Percentiles rank a stretch among this genome's conserved stretches.
These are phyloP conservation scores for Vaccinium vitisidaea DNA, from an alignment of 148 eudicot species.

Conservation along the genomic window DNA sequence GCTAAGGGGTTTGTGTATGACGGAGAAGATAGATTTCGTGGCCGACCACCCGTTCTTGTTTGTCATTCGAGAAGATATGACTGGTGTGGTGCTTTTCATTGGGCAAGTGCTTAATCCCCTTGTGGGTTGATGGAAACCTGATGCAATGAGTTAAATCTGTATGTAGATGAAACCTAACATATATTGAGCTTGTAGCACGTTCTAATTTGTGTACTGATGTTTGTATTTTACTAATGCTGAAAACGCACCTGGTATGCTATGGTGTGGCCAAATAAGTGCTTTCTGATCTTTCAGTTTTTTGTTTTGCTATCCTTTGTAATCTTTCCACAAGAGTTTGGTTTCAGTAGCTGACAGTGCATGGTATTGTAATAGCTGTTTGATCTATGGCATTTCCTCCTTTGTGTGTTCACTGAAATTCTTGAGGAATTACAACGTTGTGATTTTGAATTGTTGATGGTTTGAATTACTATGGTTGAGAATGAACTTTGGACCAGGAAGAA, in stretches of 20 bases:
- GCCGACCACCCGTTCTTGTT: slow-evolving; percentile 91
- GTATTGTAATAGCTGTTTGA: background rate
- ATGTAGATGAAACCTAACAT: slow-evolving; percentile 1
- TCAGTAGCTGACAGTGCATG: background rate
- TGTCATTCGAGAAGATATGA: slow-evolving; percentile 68
- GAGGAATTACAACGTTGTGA: background rate
- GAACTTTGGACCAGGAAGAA: background rate
- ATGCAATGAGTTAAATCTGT: background rate
- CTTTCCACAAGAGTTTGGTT: background rate
- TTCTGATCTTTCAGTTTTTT: background rate
- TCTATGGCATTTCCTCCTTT: background rate
- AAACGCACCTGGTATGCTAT: background rate
- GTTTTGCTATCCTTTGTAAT: background rate
- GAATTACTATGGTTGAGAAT: background rate
- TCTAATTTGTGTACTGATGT: background rate
- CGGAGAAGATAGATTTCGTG: slow-evolving; percentile 60
- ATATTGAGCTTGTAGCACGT: background rate
- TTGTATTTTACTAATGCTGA: background rate
- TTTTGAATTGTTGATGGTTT: background rate
- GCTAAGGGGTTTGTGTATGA: slow-evolving; percentile 19
- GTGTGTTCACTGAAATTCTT: background rate
- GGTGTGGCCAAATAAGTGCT: background rate
- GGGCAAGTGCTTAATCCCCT: slow-evolving; percentile 69
- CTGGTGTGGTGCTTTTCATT: slow-evolving; percentile 66
- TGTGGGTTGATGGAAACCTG: slow-evolving; percentile 16